Evolutionary conservation across 441 rosid species (phyloP), one percentile per base, ranked within the genome.

Genomic region (Corymbia calophylla): DNA sequence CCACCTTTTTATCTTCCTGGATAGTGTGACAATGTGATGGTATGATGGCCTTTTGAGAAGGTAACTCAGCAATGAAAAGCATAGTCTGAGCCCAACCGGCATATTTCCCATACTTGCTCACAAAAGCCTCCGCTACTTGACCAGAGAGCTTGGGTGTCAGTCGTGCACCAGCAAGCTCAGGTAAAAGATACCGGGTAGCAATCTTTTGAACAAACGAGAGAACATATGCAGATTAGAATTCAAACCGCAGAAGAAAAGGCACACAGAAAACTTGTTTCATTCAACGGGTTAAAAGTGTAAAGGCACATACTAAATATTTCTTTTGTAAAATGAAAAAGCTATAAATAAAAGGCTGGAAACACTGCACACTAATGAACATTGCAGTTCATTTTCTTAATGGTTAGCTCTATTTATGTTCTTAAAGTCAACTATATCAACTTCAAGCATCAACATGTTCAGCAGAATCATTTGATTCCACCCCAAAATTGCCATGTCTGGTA

Each of bases 11-110:
- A 25, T 92, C 91, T 84, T 88, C 93, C 89, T 94, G 48, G 44
- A 88, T 87, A 86, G 90, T 88, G 88, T 88, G 89, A 77, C 92
- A 88, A 91, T 92, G 89, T 49, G 97, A 90, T 53, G 95, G 96
- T 91, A 97, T 86, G 86, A 95, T 92, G 73, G 96, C 92, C 89
- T 95, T 97, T 56, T 97, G 99, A 82, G 98, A 89, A 87, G 99
- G 99, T 92, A 97, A 91, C 88, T 97, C 99, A 5, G 99, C 97
- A 86, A 97, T 93, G 93, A 97, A 97, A 87, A 97, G 97, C 88
- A 96, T 91, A 87, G 98, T 97, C 90, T 97, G 99, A 70, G 99
- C 99, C 99, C 99, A 97, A 88, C 99, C 99, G 87, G 99, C 99
- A 94, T 96, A 95, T 89, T 94, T 95, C 29, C 99, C 99, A 89